Base-by-base conservation (phyloP, 2,329 filamentous ascomycete genomes). In the Pseudopithomyces maydicus region DNA sequence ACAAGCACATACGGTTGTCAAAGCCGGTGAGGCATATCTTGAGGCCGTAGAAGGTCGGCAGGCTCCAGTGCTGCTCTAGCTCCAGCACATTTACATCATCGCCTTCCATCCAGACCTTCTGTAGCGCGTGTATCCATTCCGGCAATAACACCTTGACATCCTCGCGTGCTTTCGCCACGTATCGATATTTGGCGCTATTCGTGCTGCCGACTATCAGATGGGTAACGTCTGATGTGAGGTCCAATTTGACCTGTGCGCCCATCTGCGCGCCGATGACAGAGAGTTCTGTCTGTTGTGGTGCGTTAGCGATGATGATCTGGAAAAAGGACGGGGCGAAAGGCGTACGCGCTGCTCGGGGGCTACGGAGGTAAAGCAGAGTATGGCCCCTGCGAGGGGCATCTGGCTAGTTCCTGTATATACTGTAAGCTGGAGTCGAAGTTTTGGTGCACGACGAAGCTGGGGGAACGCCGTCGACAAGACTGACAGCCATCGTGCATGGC, bases 211-310 rank as follows among this genome's bases (percentile, higher is more conserved):
- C 91, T 61, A 99, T 85, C 45, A 99, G 87, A 79, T 99, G 95
- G 5, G 95, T 98, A 46, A 96, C 92, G 74, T 97, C 92, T 55
- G 90, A 91, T n/a, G 93, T 98, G 43, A 99, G 86, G 75, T 99
- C 93, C 75, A 92, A 90, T 68, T 90, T 92, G 82, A 96, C 90
- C 58, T 85, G 77, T 49, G 93, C 95, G 63, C 95, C 95, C 81
- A 99, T 92, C 72, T 97, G 87, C 61, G 82, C 77, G 17, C 90
- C 90, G 58, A 87, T 85, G 47, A 82, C 77, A 15, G 85, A 85
- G 47, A 92, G 82, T 52, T 86, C 80, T 42, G 77, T 74, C 82
- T 84, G 60, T 46, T 15, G 8, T 29, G 19, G 14, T 35, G 35
- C 36, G 32, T 64, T 38, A 59, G 65, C 19, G 19, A 46, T 12